Conservation (phyloP, 2,329 filamentous ascomycete genomes). For the Blastomyces silverae region DNA sequence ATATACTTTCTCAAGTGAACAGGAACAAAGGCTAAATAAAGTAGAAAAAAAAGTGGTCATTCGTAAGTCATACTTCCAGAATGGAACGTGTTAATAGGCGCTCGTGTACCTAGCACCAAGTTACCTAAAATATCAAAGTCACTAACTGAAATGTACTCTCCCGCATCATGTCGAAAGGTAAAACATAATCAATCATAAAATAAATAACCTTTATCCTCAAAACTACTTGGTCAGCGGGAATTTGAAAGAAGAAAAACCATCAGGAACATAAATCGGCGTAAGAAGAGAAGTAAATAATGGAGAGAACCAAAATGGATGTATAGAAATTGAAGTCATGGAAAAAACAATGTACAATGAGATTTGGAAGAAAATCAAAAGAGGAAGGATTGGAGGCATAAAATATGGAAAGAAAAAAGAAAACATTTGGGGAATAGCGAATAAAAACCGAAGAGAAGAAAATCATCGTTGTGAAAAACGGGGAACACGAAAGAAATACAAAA, state of each 20-base stretch:
- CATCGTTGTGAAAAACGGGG: background rate
- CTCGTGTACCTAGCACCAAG: background rate
- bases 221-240: background rate
- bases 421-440: background rate
- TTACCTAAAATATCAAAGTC: background rate
- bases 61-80: background rate
- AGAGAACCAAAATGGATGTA: background rate
- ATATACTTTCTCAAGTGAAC: background rate
- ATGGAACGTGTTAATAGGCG: background rate
- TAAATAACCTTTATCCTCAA: background rate
- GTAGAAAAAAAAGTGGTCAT: background rate
- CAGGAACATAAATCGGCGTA: background rate
- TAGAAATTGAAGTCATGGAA: conserved; percentile 1
- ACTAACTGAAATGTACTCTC: background rate
- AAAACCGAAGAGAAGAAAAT: background rate
- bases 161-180: background rate
- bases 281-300: background rate
- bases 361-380: background rate
- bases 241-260: background rate
- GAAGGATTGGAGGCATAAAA: background rate
- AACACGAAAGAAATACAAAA: background rate
- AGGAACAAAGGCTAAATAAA: background rate
- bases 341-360: background rate
- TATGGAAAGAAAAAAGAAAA: background rate
- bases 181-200: background rate